Conservation (phyloP, 2,329 filamentous ascomycete species). For the Diaporthe citri region DNA sequence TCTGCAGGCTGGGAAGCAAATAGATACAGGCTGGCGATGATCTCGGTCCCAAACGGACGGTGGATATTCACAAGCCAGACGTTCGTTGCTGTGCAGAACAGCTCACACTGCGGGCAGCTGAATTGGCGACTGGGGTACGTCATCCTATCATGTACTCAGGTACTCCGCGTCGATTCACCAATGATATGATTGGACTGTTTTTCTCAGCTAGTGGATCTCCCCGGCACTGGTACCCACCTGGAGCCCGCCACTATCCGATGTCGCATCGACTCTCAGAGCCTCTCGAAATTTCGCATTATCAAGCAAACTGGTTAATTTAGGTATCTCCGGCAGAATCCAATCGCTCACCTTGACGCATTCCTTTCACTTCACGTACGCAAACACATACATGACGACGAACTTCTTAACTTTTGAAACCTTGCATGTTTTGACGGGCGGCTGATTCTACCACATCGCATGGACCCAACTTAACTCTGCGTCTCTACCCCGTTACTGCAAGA, state of each 20-base stretch:
- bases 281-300: slow-evolving; percentile 38
- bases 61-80: slow-evolving; percentile 14
- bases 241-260: slow-evolving; percentile 33
- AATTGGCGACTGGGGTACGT: slow-evolving; percentile 13
- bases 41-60: not conserved
- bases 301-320: slow-evolving; percentile 30
- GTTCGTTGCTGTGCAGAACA: not conserved
- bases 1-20: not conserved
- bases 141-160: slow-evolving; percentile 11
- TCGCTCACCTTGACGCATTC: not conserved
- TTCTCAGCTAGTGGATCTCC: not conserved
- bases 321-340: slow-evolving; percentile 23
- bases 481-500: not conserved
- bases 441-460: slow-evolving; percentile 15
- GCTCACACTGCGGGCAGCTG: not conserved
- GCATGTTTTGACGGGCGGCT: not conserved
- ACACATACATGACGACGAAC: not conserved
- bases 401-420: not conserved
- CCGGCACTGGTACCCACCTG: slow-evolving; percentile 32
- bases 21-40: not conserved
- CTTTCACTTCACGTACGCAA: not conserved
- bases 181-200: not conserved
- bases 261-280: slow-evolving; percentile 37
- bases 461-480: not conserved
- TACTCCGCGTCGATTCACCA: slow-evolving; percentile 7